Conservation (phyloP, 2,329 filamentous ascomycete genomes). For the Penicillium psychrosexuale region DNA sequence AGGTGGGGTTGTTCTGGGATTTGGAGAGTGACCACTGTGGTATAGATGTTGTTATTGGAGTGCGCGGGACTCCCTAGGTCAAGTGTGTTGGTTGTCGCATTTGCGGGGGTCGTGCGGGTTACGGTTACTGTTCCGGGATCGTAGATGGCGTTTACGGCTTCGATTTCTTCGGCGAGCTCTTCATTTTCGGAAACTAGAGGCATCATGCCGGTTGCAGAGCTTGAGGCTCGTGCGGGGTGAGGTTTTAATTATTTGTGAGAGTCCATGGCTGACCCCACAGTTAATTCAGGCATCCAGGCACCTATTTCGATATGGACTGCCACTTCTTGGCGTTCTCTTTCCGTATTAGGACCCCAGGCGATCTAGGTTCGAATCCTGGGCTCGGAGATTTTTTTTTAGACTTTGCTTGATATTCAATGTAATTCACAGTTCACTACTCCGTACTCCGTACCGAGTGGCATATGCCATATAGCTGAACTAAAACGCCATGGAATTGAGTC, state of each 20-base stretch:
- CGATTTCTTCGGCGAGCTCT: constrained; percentile 48
- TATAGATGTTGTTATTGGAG: constrained; percentile 24
- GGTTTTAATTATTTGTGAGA: constrained; percentile 6
- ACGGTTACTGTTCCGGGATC: constrained; percentile 59
- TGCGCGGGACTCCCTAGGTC: constrained; percentile 26
- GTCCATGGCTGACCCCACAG: constrained; percentile 5
- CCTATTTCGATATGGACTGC: background rate
- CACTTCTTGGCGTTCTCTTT: no score
- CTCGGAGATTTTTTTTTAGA: no score
- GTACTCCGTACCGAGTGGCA: no score
- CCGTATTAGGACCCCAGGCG: no score
- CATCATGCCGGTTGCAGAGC: constrained; percentile 14
- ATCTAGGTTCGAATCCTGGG: no score
- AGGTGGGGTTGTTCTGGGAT: constrained; percentile 58
- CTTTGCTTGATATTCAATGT: no score
- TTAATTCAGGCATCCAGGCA: constrained; percentile 14
- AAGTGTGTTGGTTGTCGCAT: constrained; percentile 25
- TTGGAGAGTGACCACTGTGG: constrained; percentile 56
- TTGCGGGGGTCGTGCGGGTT: constrained; percentile 22
- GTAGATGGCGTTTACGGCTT: constrained; percentile 57
- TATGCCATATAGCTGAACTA: no score
- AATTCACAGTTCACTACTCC: no score
- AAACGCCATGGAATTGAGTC: no score
- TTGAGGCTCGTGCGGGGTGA: constrained; percentile 5
- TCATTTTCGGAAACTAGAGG: constrained; percentile 22